Conservation (phyloP, 805 yeast species). For the Monosporozyma solicola region DNA sequence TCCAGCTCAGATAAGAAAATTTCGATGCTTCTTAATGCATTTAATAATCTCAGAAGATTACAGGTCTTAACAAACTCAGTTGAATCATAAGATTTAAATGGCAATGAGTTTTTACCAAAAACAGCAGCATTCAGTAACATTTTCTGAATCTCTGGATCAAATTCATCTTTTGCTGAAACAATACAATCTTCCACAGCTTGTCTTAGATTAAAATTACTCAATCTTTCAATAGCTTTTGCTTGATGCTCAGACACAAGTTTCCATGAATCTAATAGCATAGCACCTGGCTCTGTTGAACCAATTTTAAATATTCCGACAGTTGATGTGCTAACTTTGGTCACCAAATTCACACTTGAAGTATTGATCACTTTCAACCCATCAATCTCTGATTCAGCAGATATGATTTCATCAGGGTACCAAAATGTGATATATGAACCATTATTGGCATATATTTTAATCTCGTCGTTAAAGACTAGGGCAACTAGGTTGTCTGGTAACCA, state of each 20-base stretch:
- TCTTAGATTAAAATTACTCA: conserved; percentile 43
- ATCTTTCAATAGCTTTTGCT: conserved; percentile 73
- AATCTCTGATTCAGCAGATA: conserved; percentile 40
- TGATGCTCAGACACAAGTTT: conserved; percentile 57
- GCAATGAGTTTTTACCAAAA: conserved; percentile 64
- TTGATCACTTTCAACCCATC: conserved; percentile 74
- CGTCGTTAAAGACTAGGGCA: conserved; percentile 49
- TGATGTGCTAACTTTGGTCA: conserved; percentile 50
- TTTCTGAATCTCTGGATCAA: conserved; percentile 74
- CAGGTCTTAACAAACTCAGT: conserved; percentile 55
- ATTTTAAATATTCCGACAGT: conserved; percentile 61
- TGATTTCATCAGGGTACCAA: conserved; percentile 39
- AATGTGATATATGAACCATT: conserved; percentile 39
- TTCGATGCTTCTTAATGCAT: conserved; percentile 59
- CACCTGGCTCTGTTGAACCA: conserved; percentile 78
- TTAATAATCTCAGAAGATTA: conserved; percentile 55
- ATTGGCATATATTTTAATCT: conserved; percentile 53
- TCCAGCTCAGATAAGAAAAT: conserved; percentile 56
- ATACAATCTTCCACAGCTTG: conserved; percentile 67
- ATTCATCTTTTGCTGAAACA: conserved; percentile 67
- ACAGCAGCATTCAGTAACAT: conserved; percentile 69
- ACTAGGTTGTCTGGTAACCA: conserved; percentile 91
- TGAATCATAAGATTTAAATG: conserved; percentile 45
- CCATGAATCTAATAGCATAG: conserved; percentile 72
- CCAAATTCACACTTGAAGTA: conserved; percentile 44